Percentiles rank a stretch among this genome's conserved stretches.
phyloP scores from a whole-genome alignment of 1,139 yeast genomes.

The Entelexis paramagnoliae region DNA sequence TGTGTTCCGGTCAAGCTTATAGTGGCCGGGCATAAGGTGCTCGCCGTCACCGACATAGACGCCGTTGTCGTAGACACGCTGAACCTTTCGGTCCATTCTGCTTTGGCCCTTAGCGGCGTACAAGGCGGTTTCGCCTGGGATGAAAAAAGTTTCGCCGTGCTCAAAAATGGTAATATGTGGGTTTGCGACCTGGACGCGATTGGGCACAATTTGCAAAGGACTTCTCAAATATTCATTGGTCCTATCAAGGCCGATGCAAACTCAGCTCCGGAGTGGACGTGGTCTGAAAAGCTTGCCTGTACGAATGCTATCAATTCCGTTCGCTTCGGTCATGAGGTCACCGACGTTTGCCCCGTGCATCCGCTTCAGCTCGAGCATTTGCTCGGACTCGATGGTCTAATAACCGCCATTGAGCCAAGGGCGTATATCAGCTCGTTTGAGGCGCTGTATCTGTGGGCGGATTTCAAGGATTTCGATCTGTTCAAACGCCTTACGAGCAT shows the following conservation, averaged over 20 bases:
- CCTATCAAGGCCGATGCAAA: not conserved
- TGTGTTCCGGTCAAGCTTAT: not conserved
- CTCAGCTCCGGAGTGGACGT: not conserved
- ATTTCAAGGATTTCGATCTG: not conserved
- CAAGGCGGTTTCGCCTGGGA: not conserved
- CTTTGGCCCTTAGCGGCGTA: not conserved
- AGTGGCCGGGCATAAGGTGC: not conserved
- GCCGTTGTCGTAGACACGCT: not conserved
- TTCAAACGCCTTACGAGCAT: not conserved
- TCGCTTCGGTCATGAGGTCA: constrained; percentile 1
- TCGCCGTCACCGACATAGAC: not conserved
- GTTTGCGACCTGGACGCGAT: not conserved
- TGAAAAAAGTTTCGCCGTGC: not conserved
- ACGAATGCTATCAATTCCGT: not conserved
- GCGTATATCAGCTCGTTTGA: constrained; percentile 4
- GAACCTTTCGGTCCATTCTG: not conserved
- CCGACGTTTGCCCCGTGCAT: constrained; percentile 1
- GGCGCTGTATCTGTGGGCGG: constrained; percentile 3
- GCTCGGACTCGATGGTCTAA: not conserved
- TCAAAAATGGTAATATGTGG: constrained; percentile 4
- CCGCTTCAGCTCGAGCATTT: not conserved
- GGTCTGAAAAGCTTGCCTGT: not conserved
- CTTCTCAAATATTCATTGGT: not conserved
- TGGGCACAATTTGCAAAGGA: not conserved
- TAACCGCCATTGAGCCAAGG: not conserved